Evolutionary conservation across 1,139 yeast species (phyloP), one percentile per base, ranked within the genome.

Genomic region (Ashbya aceris): DNA sequence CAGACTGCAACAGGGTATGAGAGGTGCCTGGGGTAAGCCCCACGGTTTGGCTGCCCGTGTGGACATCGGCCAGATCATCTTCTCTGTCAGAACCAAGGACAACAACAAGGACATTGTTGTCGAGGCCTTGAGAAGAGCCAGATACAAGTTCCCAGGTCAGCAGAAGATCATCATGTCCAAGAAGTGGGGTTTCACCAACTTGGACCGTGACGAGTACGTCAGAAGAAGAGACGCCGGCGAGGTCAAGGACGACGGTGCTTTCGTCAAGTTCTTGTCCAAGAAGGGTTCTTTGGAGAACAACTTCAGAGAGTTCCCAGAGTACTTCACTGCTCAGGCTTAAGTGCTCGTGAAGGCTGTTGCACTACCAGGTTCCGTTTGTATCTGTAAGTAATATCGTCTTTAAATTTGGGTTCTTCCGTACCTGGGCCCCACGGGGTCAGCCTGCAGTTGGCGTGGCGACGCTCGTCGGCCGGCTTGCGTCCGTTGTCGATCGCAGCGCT

Each of bases 1-100:
- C 89, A 86, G 98, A 84, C 82, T 91, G 76, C 98, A 91, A 79
- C 97, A 93, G 79, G 98, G 98, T 86, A 91, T 91, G 98, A 89
- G 98, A 85, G 95, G 95, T 81, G 98, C 98, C 69, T 91, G 97
- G 97, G 98, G 98, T 85, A 91, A 91, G 79, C 98, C 98, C 67
- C 96, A 89, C 67, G 98, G 98, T 79, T 81, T 89, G 68, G 98
- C 97, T 65, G 98, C 98, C 67, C 89, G 98, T 76, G 98, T 91
- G 70, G 77, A 77, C 76, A 91, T 91, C 73, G 98, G 98, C 69
- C 98, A 91, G 79, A 82, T 91, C 71, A 82, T 91, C 71, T 81
- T 91, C 77, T 91, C 98, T 61, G 89, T 87, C 71, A 89, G 98
- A 80, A 85, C 96, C 74, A 91, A 82, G 80, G 98, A 91, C 75